Evolutionary conservation across 768 basidiomycete species (phyloP), one percentile per base, ranked within the genome.

Genomic region (Roridomyces roridus): DNA sequence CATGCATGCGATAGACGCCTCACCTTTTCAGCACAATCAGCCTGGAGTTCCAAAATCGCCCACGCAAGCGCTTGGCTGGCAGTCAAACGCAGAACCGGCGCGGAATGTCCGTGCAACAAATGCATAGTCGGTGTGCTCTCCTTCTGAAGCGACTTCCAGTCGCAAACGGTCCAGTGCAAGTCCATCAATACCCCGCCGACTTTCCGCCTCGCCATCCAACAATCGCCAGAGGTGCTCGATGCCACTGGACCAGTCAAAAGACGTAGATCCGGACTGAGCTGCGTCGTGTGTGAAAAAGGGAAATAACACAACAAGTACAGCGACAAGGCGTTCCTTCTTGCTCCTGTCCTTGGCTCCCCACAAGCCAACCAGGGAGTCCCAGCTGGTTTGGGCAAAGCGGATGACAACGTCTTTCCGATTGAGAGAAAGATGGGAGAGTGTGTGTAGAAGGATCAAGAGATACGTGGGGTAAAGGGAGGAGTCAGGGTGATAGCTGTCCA

Each of bases 401-500:
- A 81, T 77, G 34, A 92, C 82, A 3, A 82, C 79, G 8, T 77
- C 67, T 37, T 80, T 84, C 55, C 75, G 80, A 68, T 98, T 98
- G 51, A 96, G 73, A 3, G 92, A 84, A n/a, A 95, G 72, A 51
- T 91, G 87, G 3, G 80, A 81, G 8, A 98, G 82, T 1, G 87
- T 80, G 3, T 86, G 78, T 51, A 88, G 87, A 37, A 96, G 70
- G 4, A 86, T 82, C 6, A 76, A 72, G 20, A 98, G 40, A 43
- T 89, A 90, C 62, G 94, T 84, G 15, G 86, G 82, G 63, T 95
- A 86, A 14, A 94, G 80, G 3, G 90, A 89, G 1, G 91, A 90
- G 64, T 97, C 94, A 9, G 76, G 63, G 1, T 87, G 81, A 67
- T 91, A 92, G 34, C 75, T 68, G 15, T 77, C 74, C 36, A 98